Evolutionary conservation across 495 filamentous ascomycete species (phyloP), one percentile per base, ranked within the genome.

Genomic region (Lichenothelia convexa): DNA sequence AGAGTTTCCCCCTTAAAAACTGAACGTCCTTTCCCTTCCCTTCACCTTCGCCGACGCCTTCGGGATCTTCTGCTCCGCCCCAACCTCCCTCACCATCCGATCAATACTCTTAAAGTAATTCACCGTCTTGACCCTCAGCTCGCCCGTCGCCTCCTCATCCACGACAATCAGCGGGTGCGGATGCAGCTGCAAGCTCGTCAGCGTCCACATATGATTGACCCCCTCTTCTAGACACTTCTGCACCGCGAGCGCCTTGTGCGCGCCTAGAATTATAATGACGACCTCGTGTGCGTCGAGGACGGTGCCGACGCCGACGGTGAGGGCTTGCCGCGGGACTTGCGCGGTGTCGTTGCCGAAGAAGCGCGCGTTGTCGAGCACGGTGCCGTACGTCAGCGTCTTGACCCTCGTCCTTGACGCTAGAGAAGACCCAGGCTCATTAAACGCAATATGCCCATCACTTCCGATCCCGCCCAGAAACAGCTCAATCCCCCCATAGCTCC

Each of bases 181-280:
- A 48, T 87, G 82, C 43, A 87, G 48, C 54, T 91, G 82, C 39
- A 91, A 62, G 19, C 69, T 70, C 4, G 79, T 84, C 6, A 85
- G 65, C 0, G 82, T 87, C 79, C 80, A 87, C 80, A 86, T 86
- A 59, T 87, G 80, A 49, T 83, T 84, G 29, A 91, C 69, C 5
- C 78, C 78, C 20, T 74, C 74, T 50, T 91, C 82, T 21, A 91
- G 71, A 44, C 79, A 83, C 41, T 72, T 74, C 47, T 86, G 75
- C 40, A 87, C 54, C n/a, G 82, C 81, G 4, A 80, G 59, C 0
- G 82, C 72, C 53, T 87, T 91, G 59, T 79, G 75, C 5, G 80
- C 69, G 6, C 82, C 82, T 0, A 78, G 75, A 33, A 80, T 79
- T 24, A 91, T 75, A 38, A 82, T 74, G 3, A 91, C 77, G 1